phyloP scores from a whole-genome alignment of 2,329 filamentous ascomycete genomes.

The Knufia petricola region DNA sequence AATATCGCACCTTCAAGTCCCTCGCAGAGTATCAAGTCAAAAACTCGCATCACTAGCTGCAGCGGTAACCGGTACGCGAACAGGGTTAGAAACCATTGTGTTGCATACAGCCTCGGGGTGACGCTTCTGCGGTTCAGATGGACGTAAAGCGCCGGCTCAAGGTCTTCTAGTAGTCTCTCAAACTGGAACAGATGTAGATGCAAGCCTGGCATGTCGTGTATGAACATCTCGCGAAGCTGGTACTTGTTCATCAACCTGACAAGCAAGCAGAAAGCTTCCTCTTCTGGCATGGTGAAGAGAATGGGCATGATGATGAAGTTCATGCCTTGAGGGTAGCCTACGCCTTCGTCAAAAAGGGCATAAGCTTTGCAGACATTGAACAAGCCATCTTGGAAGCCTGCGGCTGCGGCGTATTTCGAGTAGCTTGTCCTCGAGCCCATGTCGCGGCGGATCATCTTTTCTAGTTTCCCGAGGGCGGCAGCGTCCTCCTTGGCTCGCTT shows the following conservation, averaged over 20 bases:
- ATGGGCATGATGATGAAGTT: constrained; percentile 97
- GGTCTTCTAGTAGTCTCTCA: constrained; percentile 83
- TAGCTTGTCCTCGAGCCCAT: constrained; percentile 88
- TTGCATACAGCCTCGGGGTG: constrained; percentile 86
- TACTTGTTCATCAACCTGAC: constrained; percentile 97
- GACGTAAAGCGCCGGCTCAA: constrained; percentile 89
- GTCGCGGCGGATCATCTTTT: constrained; percentile 85
- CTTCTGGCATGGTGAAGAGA: constrained; percentile 96
- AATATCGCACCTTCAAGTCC: constrained; percentile 80
- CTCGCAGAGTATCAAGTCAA: constrained; percentile 88
- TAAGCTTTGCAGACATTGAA: constrained; percentile 98
- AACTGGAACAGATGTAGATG: constrained; percentile 93
- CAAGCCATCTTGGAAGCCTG: constrained; percentile 83
- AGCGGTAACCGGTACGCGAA: constrained; percentile 96
- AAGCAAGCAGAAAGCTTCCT: constrained; percentile 89
- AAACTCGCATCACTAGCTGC: constrained; percentile 90
- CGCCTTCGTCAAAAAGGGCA: constrained; percentile 84
- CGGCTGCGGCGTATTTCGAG: constrained; percentile 86
- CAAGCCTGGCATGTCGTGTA: constrained; percentile 90
- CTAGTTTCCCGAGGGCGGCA: constrained; percentile 65
- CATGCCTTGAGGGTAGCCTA: constrained; percentile 97
- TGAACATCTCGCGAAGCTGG: constrained; percentile 80
- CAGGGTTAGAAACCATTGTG: constrained; percentile 97
- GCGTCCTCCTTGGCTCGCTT: constrained; percentile 72
- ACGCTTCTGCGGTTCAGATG: constrained; percentile 83